phyloP scores from a whole-genome alignment of 1,284 basidiomycete genomes.

The Exsudoporus floridanus region DNA sequence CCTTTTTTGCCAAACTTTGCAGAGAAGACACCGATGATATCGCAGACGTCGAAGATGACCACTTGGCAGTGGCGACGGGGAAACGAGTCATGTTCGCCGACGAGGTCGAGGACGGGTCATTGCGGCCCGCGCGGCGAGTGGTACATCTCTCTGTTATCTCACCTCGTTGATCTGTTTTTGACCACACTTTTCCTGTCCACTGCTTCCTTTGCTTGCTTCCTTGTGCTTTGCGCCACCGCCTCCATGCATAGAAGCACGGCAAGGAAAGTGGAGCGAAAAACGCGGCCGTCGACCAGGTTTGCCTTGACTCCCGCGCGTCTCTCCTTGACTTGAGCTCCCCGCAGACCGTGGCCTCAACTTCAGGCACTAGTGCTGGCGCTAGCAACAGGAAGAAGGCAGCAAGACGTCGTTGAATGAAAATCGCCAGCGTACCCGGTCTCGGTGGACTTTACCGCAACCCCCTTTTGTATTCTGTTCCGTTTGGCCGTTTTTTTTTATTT shows the following conservation, averaged over 20 bases:
- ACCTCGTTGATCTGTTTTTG: constrained; percentile 3
- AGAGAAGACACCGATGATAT: constrained; percentile 33
- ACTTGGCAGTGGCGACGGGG: constrained; percentile 16
- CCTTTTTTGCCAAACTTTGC: constrained; percentile 28
- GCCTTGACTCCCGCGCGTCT: background rate
- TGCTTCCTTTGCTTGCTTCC: background rate
- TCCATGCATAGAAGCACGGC: constrained; percentile 22
- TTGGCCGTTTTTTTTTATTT: background rate
- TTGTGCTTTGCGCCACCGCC: background rate
- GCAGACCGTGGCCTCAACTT: constrained; percentile 3
- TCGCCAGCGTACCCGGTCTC: background rate
- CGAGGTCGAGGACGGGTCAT: constrained; percentile 21
- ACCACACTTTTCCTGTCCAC: background rate
- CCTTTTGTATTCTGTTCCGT: background rate
- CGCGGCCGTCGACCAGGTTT: constrained; percentile 26
- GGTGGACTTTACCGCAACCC: background rate
- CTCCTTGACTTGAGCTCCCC: constrained; percentile 2
- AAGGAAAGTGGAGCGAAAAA: constrained; percentile 19
- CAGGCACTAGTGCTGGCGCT: constrained; percentile 1
- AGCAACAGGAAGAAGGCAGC: constrained; percentile 23
- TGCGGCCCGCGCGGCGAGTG: constrained; percentile 30
- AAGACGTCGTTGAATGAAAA: constrained; percentile 26
- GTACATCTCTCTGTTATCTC: constrained; percentile 16
- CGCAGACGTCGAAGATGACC: constrained; percentile 25
- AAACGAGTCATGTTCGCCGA: constrained; percentile 30